Conservation (phyloP, 2,329 filamentous ascomycete species). For the Leptosphaerulina australis region DNA sequence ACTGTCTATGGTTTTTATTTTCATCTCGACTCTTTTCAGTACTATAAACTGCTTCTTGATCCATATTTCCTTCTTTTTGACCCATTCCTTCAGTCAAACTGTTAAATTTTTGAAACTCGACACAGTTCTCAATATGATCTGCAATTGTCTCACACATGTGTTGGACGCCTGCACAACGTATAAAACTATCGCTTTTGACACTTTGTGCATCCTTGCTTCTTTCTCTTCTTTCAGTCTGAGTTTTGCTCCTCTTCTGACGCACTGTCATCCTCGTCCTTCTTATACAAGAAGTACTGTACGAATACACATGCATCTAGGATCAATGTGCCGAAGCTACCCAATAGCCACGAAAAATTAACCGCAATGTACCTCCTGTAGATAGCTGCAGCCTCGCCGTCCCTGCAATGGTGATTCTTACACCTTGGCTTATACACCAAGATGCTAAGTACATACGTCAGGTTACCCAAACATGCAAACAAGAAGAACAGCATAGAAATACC, state of each 20-base stretch:
- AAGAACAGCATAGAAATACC: constrained; percentile 95
- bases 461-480: constrained; percentile 93
- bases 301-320: constrained; percentile 86
- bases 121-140: too few relatives aligned
- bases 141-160: too few relatives aligned
- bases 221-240: too few relatives aligned
- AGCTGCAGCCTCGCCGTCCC: constrained; percentile 65
- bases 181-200: too few relatives aligned
- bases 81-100: too few relatives aligned
- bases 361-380: constrained; percentile 83
- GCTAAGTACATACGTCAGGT: constrained; percentile 88
- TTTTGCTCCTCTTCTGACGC: constrained; percentile 37
- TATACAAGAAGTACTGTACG: constrained; percentile 88
- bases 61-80: too few relatives aligned
- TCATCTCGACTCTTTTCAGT: too few relatives aligned
- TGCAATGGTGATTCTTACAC: constrained; percentile 63
- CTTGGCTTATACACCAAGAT: constrained; percentile 88
- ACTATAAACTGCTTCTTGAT: too few relatives aligned
- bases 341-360: constrained; percentile 88
- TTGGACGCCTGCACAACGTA: too few relatives aligned
- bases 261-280: constrained; percentile 52
- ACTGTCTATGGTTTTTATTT: too few relatives aligned
- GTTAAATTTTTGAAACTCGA: too few relatives aligned
- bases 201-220: too few relatives aligned
- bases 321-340: constrained; percentile 87